phyloP scores from a whole-genome alignment of 176 grass and related monocot species.

The Chloris gayana region DNA sequence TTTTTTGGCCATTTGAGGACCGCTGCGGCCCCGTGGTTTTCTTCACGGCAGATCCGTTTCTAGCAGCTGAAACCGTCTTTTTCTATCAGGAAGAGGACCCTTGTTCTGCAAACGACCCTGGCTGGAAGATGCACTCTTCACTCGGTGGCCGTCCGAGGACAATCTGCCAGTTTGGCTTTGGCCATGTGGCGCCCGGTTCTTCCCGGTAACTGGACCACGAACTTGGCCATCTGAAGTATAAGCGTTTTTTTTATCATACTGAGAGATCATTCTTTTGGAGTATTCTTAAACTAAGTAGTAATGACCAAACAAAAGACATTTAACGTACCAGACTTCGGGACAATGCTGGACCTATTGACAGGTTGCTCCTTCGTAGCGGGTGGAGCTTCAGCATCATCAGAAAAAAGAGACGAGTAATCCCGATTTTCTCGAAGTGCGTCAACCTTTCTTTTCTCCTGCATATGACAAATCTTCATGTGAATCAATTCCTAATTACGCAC shows the following conservation, averaged over 20 bases:
- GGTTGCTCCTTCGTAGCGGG: conserved; percentile 24
- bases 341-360: not conserved
- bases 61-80: conserved; percentile 19
- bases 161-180: conserved; percentile 22
- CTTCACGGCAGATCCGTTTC: conserved; percentile 15
- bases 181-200: not conserved
- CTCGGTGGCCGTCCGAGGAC: conserved; percentile 28
- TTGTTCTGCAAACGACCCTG: conserved; percentile 12
- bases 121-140: conserved; percentile 29
- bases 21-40: not conserved
- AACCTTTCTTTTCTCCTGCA: conserved; percentile 71
- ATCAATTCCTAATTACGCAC: not conserved
- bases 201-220: conserved; percentile 11
- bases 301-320: not conserved
- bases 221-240: conserved; percentile 22
- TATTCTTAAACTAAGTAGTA: not conserved
- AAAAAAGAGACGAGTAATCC: conserved; percentile 81
- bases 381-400: conserved; percentile 62
- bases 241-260: not conserved
- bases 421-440: conserved; percentile 68
- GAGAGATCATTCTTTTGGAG: not conserved
- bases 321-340: not conserved
- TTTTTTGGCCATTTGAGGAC: conserved; percentile 23
- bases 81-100: conserved; percentile 10
- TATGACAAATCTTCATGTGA: not conserved